Percentiles rank a stretch among this genome's conserved stretches.
Conservation (phyloP, 176 grass and related monocot species). For the Musa beccarii region DNA sequence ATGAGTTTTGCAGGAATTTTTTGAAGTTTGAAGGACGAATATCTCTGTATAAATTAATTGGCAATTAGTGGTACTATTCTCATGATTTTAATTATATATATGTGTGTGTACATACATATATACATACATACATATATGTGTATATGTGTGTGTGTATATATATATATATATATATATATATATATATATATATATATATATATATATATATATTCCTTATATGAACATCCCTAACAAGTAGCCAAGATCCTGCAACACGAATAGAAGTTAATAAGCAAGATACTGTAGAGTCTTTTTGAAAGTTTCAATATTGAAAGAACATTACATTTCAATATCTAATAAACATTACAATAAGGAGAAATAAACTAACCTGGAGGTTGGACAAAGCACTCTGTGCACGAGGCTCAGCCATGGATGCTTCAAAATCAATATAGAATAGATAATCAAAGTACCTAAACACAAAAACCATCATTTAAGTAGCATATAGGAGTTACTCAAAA, state of each 20-base stretch:
- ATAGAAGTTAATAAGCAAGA: too few relatives aligned
- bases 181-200: too few relatives aligned
- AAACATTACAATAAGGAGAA: constrained; percentile 5
- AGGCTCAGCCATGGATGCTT: constrained; percentile 48
- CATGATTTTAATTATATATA: too few relatives aligned
- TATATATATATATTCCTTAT: neutral
- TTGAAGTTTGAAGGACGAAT: too few relatives aligned
- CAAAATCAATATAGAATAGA: constrained; percentile 58
- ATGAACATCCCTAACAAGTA: neutral
- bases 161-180: too few relatives aligned
- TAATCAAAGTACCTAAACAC: constrained; percentile 48
- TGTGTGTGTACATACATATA: too few relatives aligned
- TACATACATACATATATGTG: too few relatives aligned
- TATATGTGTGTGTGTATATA: too few relatives aligned
- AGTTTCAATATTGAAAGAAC: neutral
- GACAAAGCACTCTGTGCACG: constrained; percentile 48
- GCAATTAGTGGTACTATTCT: too few relatives aligned
- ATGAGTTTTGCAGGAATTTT: too few relatives aligned
- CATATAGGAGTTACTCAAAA: neutral
- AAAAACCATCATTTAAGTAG: constrained; percentile 1
- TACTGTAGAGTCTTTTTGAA: too few relatives aligned
- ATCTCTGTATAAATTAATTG: too few relatives aligned
- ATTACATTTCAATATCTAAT: neutral
- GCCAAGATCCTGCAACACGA: neutral
- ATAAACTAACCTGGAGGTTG: constrained; percentile 35